Base-by-base conservation (phyloP, 1,284 basidiomycete species). In the Tranzscheliella williamsii region DNA sequence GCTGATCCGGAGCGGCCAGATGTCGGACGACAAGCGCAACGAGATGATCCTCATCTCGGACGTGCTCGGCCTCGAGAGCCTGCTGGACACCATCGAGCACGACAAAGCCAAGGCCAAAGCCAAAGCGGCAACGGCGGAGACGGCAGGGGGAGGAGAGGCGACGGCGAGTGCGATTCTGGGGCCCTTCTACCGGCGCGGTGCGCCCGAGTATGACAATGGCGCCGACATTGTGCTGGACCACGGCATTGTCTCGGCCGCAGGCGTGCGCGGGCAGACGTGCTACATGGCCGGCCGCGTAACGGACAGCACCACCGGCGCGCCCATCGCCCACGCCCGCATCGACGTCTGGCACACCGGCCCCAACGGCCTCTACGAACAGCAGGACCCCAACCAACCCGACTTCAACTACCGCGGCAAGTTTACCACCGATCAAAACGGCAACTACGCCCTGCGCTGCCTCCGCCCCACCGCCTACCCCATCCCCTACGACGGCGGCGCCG, bases 41-140 rank as follows among this genome's bases (percentile, higher is more conserved):
- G 79, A 80, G 55, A 69, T 79, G 39, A 74, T 80, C 36, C 73
- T 80, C 33, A 70, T 79, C 29, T 69, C 71, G 7, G 79, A 80
- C 46, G 73, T 79, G 4, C 58, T 80, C 7, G 79, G 79, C 13
- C 57, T 79, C 38, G 79, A 80, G 45, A 73, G 70, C 4, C 67
- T 80, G 13, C 69, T 78, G 47, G 78, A 78, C 51, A 63, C 57
- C 23, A 44, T 67, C 35, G 32, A 48, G 5, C 50, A 64, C 34
- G 42, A 56, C 12, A 44, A 41, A 12, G 45, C 50, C 0, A 35
- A 42, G 18, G 32, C 54, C 4, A 21, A 29, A 0, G 67, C 48
- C 15, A 29, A 29, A 29, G 11, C 9, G 17, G 18, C 35, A 6
- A 12, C 70, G 4, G 72, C 73, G 8, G 52, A 57, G 9, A 3